phyloP scores from a whole-genome alignment of 257 asterid genomes.

The Ilex aquifolium region DNA sequence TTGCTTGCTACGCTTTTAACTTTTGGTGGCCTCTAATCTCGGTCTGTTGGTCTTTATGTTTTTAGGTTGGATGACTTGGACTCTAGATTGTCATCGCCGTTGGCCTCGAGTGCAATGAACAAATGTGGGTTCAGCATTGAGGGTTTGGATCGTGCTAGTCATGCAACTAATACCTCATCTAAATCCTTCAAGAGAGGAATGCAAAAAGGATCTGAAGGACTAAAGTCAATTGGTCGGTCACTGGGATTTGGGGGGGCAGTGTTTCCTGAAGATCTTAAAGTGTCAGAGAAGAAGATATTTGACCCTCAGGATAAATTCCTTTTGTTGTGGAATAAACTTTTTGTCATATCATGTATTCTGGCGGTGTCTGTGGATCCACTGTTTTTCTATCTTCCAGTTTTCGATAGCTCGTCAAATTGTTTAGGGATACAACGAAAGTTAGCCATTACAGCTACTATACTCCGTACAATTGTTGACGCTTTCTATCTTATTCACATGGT shows the following conservation, averaged over 20 bases:
- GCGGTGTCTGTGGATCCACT: conserved; percentile 96
- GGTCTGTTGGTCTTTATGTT: conserved; percentile 9
- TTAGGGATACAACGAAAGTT: conserved; percentile 79
- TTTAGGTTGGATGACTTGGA: conserved; percentile 91
- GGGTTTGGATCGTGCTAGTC: conserved; percentile 50
- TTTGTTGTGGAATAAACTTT: conserved; percentile 81
- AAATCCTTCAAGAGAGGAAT: conserved; percentile 81
- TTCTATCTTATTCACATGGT: conserved; percentile 92
- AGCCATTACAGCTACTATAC: conserved; percentile 78
- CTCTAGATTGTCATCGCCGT: conserved; percentile 83
- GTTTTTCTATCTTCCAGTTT: conserved; percentile 91
- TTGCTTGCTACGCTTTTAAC: too few species aligned
- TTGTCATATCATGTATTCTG: conserved; percentile 84
- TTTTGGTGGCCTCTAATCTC: not conserved
- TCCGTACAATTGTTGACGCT: conserved; percentile 82
- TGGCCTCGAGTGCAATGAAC: conserved; percentile 56
- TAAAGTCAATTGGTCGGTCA: conserved; percentile 82
- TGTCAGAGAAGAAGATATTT: conserved; percentile 82
- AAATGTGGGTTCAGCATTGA: conserved; percentile 74
- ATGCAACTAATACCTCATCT: conserved; percentile 44
- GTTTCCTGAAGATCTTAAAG: conserved; percentile 93
- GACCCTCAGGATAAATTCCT: conserved; percentile 97
- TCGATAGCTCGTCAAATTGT: conserved; percentile 58
- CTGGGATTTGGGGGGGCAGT: conserved; percentile 94
- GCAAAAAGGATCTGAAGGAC: conserved; percentile 91